Percentiles rank a stretch among this genome's conserved stretches.
phyloP scores from a whole-genome alignment of 805 yeast species.

The Candida sphagnicola region DNA sequence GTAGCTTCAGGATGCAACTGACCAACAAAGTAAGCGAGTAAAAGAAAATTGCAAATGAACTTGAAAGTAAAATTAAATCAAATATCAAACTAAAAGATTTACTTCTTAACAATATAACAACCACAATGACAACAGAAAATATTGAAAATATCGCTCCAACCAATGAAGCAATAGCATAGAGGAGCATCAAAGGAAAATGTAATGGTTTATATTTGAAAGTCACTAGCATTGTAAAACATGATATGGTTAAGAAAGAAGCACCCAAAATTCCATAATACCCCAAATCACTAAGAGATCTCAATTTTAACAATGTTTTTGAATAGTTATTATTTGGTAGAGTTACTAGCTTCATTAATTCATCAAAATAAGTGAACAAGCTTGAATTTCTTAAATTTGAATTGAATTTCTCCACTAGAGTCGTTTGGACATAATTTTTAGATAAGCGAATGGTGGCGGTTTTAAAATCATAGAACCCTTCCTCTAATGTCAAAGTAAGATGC shows the following conservation, averaged over 20 bases:
- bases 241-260: background rate
- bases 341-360: background rate
- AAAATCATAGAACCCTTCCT: conserved; percentile 11
- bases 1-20: background rate
- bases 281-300: background rate
- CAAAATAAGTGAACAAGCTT: background rate
- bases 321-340: background rate
- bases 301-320: background rate
- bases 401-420: background rate
- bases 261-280: background rate
- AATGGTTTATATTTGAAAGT: background rate
- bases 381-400: background rate
- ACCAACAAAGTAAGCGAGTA: background rate
- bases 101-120: background rate
- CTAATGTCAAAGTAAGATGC: no score
- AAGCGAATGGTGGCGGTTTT: background rate
- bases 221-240: background rate
- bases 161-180: background rate
- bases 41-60: background rate
- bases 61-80: background rate
- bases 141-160: background rate
- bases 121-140: background rate
- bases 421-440: background rate
- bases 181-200: background rate
- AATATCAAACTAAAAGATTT: background rate